Conservation (phyloP, 163 green algal species). For the Volvox carteri region DNA sequence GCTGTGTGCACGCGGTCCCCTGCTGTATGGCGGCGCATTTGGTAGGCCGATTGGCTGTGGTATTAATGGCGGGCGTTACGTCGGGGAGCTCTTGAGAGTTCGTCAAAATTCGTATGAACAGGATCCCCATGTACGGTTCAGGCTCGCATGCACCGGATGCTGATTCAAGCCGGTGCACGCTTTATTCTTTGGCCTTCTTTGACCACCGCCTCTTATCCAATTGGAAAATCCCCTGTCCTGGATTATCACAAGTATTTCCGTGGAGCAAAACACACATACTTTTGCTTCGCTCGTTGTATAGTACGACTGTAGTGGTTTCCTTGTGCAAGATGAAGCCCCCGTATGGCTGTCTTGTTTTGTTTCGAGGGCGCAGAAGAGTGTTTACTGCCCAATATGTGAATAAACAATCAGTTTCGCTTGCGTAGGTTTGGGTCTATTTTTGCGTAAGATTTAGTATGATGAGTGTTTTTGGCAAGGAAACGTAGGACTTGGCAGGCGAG, state of each 20-base stretch:
- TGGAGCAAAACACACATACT: slow-evolving; percentile 28
- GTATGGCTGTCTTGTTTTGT: slow-evolving; percentile 26
- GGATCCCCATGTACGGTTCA: neutral
- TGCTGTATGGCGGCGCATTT: neutral
- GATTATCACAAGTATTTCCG: slow-evolving; percentile 23
- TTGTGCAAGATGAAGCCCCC: neutral
- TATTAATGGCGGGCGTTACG: neutral
- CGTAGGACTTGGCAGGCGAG: slow-evolving; percentile 20
- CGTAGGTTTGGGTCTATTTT: neutral
- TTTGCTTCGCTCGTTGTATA: slow-evolving; percentile 35
- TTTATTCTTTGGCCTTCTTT: slow-evolving; percentile 42
- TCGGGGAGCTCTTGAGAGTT: neutral
- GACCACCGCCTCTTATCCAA: slow-evolving; percentile 3
- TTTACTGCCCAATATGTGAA: slow-evolving; percentile 17
- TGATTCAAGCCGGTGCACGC: slow-evolving; percentile 2
- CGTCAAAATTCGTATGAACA: neutral
- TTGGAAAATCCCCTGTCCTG: slow-evolving; percentile 1
- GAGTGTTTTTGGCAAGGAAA: slow-evolving; percentile 15
- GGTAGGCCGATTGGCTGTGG: slow-evolving; percentile 4
- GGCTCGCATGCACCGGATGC: neutral
- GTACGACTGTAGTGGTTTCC: slow-evolving; percentile 1
- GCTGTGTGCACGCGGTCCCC: neutral
- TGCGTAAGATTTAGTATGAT: slow-evolving; percentile 18
- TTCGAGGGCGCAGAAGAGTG: slow-evolving; percentile 17
- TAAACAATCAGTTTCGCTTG: slow-evolving; percentile 13